A percentile compares a stretch with the other conserved stretches of the same genome.
These are phyloP conservation scores for Fraxinus velutina DNA, from an alignment of 305 asterid species.

Conservation along the genomic window DNA sequence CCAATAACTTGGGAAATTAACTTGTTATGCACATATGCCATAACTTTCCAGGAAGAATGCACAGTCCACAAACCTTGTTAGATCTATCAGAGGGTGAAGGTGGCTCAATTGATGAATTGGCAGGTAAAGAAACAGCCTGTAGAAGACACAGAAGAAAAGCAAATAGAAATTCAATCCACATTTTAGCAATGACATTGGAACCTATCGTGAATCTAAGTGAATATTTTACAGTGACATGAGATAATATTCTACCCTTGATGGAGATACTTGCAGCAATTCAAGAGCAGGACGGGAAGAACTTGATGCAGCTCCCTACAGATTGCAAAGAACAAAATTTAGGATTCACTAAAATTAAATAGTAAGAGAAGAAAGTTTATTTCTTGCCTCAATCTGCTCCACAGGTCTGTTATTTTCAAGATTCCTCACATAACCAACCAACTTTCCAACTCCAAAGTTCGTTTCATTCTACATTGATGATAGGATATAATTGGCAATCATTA, in stretches of 20 bases:
- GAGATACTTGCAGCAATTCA: slow-evolving; percentile 50
- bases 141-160: slow-evolving; percentile 10
- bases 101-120: slow-evolving; percentile 37
- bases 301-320: slow-evolving; percentile 52
- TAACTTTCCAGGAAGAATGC: slow-evolving; percentile 18
- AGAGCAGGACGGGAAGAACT: slow-evolving; percentile 56
- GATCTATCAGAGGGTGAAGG: slow-evolving; percentile 54
- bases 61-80: slow-evolving; percentile 23
- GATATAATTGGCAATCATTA: slow-evolving; percentile 10
- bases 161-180: background rate
- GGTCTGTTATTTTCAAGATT: slow-evolving; percentile 40
- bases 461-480: slow-evolving; percentile 43
- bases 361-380: slow-evolving; percentile 16
- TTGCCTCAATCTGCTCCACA: slow-evolving; percentile 64
- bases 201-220: slow-evolving; percentile 11
- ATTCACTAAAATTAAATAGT: background rate
- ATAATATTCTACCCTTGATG: slow-evolving; percentile 57
- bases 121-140: slow-evolving; percentile 58
- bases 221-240: slow-evolving; percentile 4
- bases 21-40: background rate
- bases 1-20: background rate
- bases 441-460: slow-evolving; percentile 55
- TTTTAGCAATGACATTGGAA: background rate
- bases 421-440: slow-evolving; percentile 48
- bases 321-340: slow-evolving; percentile 18